Evolutionary conservation across 2,329 filamentous ascomycete genomes (phyloP).

Genomic region (Didymella segeticola): DNA sequence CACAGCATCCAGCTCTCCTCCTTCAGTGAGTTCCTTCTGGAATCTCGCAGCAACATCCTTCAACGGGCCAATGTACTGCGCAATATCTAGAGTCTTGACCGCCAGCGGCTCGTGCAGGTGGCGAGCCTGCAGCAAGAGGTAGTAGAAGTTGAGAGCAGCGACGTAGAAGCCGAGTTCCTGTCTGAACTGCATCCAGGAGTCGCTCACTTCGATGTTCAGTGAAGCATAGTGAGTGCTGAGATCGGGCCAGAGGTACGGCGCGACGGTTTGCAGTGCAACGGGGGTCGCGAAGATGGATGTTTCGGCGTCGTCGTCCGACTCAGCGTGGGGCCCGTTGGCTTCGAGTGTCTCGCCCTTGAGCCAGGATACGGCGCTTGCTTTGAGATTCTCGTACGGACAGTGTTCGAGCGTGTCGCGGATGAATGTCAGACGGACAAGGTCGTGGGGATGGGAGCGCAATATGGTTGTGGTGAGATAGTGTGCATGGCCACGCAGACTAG

Average conservation of each 20-base stretch:
- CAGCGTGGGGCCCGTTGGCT: slow-evolving; percentile 43
- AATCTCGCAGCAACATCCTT: slow-evolving; percentile 48
- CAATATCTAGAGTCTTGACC: slow-evolving; percentile 53
- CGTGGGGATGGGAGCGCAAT: slow-evolving; percentile 61
- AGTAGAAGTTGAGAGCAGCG: slow-evolving; percentile 65
- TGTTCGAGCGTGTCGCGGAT: slow-evolving; percentile 63
- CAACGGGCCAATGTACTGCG: slow-evolving; percentile 54
- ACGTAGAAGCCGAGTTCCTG: slow-evolving; percentile 63
- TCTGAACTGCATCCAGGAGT: slow-evolving; percentile 55
- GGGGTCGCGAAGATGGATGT: slow-evolving; percentile 56
- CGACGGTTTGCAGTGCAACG: slow-evolving; percentile 55
- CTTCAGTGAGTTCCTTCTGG: slow-evolving; percentile 43
- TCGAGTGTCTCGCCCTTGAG: slow-evolving; percentile 65
- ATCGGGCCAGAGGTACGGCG: slow-evolving; percentile 61
- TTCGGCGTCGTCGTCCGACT: slow-evolving; percentile 21
- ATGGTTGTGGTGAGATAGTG: slow-evolving; percentile 58
- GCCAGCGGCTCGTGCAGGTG: slow-evolving; percentile 56
- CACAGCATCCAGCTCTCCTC: slow-evolving; percentile 44
- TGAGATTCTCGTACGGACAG: slow-evolving; percentile 61
- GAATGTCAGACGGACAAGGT: slow-evolving; percentile 59
- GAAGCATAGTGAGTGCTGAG: slow-evolving; percentile 51
- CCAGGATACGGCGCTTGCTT: slow-evolving; percentile 66
- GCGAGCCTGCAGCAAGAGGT: slow-evolving; percentile 60
- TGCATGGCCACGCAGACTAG: slow-evolving; percentile 56
- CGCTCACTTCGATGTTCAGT: slow-evolving; percentile 25